Evolutionary conservation across 1,139 yeast genomes (phyloP), one percentile per base, ranked within the genome.

Genomic region (Candida sp.): DNA sequence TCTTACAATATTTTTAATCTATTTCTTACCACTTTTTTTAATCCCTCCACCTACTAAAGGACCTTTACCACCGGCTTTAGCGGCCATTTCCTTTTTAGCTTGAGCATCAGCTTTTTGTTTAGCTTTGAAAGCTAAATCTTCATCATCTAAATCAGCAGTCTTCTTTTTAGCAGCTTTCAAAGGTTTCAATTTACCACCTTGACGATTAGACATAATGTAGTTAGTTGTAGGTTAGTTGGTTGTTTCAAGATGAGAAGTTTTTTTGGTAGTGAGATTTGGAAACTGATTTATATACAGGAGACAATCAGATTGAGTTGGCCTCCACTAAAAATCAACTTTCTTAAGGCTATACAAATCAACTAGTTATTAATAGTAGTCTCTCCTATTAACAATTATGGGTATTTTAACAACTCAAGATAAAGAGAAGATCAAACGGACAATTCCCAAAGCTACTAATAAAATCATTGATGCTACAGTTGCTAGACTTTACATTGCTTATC

Each of bases 61-160:
- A 43, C 96, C 96, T 51, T 96, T 96, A 60, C 86, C 81, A 58
- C 87, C 75, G 48, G 96, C 95, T 68, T 87, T 84, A 45, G 84
- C 81, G 51, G 95, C 91, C 85, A 91, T 79, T 45, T 86, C 95
- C 71, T 91, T 90, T 68, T 83, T 84, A 36, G 97, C 96, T 61
- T 86, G 88, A 54, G 93, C 96, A 53, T 88, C 97, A 45, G 96
- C 97, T 70, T 84, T 88, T 72, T 88, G 96, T 77, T 89, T 91
- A 60, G 87, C 93, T 75, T 89, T 88, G 79, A 83, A 90, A 5
- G 97, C 97, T 30, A 75, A 47, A 53, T 90, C 97, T 46, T 90
- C 97, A 5, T 91, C 97, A 61, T 89, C 96, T 35, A 77, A 69
- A 23, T 81, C 85, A 45, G 83, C 88, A 49, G 71, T 75, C 56